Conservation (phyloP, 305 asterid species). For the Fraxinus latifolia region DNA sequence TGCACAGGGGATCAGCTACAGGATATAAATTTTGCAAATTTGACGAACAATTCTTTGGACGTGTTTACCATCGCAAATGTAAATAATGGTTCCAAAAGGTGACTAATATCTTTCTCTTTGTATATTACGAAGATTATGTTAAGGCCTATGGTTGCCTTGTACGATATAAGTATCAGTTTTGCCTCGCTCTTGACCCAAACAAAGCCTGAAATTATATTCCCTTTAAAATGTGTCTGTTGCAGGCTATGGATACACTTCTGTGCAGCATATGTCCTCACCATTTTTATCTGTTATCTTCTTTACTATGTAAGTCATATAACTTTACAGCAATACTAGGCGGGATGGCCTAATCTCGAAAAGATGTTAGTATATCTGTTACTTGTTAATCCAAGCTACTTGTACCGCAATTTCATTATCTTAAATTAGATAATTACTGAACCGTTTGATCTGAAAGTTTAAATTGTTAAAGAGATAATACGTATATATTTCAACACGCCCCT, state of each 20-base stretch:
- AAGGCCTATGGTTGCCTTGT: not conserved
- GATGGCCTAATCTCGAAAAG: not conserved
- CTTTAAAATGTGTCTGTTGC: slow-evolving; percentile 9
- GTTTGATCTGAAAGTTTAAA: not conserved
- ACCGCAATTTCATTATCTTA: not conserved
- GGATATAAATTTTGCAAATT: slow-evolving; percentile 19
- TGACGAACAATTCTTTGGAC: slow-evolving; percentile 24
- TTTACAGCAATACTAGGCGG: not conserved
- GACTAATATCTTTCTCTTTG: not conserved
- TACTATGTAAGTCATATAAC: slow-evolving; percentile 19
- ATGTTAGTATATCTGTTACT: not conserved
- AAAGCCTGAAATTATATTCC: not conserved
- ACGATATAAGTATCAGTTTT: not conserved
- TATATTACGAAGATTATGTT: not conserved
- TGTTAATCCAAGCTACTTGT: not conserved
- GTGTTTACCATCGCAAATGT: slow-evolving; percentile 29
- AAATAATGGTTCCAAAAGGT: slow-evolving; percentile 28
- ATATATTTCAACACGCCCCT: not conserved
- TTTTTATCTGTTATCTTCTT: slow-evolving; percentile 23
- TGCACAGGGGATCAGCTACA: slow-evolving; percentile 27
- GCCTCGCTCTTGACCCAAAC: not conserved
- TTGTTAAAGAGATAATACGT: not conserved
- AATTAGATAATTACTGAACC: not conserved
- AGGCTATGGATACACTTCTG: slow-evolving; percentile 31
- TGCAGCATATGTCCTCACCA: slow-evolving; percentile 23